These are phyloP conservation scores for Tylopilus rubrobrunneus DNA, from an alignment of 768 basidiomycete genomes.

Conservation along the genomic window DNA sequence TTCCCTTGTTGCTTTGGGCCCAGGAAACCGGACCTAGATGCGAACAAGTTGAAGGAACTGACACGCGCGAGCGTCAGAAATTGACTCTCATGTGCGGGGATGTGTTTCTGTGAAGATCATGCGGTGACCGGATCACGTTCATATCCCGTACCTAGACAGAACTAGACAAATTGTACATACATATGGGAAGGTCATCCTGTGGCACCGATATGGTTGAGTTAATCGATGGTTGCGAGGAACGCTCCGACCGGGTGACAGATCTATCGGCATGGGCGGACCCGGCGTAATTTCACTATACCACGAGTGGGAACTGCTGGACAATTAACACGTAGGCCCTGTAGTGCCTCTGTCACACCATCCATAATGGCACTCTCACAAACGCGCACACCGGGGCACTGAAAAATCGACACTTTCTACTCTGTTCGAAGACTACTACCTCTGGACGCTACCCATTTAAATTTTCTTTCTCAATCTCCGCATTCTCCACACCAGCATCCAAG, in stretches of 20 bases:
- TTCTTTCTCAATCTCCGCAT: neutral
- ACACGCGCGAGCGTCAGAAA: neutral
- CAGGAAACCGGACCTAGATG: constrained; percentile 10
- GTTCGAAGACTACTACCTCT: neutral
- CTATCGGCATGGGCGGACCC: constrained; percentile 1
- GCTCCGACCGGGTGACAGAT: constrained; percentile 10
- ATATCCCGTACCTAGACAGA: neutral
- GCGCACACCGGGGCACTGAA: neutral
- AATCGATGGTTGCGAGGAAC: constrained; percentile 22
- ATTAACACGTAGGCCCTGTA: constrained; percentile 7
- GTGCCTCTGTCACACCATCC: constrained; percentile 14
- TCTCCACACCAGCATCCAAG: neutral
- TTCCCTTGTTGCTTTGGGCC: constrained; percentile 16
- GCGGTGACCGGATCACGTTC: neutral
- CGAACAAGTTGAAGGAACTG: constrained; percentile 9
- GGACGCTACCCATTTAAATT: neutral
- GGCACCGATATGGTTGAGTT: neutral
- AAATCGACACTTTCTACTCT: neutral
- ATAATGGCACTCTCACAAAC: constrained; percentile 1
- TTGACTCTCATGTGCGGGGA: neutral
- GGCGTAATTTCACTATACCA: constrained; percentile 15
- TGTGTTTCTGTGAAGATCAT: neutral
- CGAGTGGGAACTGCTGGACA: constrained; percentile 18
- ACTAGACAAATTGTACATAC: neutral
- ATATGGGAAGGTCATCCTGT: neutral